A percentile compares a stretch with the other conserved stretches of the same genome.
Conservation (phyloP, 83 land plant genomes). For the Picea abies region DNA sequence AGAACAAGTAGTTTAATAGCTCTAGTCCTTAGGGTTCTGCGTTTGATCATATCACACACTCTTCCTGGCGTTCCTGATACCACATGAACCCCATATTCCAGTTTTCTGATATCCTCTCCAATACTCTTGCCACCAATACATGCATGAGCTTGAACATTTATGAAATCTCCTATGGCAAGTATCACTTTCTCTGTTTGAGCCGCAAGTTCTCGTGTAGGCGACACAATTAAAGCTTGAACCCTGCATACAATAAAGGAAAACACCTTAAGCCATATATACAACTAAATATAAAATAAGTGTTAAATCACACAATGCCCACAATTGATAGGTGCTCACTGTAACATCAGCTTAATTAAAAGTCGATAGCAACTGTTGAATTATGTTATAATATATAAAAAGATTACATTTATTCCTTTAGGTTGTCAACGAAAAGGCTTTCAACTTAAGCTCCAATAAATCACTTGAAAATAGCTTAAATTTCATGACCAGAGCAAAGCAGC, state of each 20-base stretch:
- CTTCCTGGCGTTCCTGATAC: constrained; percentile 99
- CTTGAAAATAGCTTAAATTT: no score
- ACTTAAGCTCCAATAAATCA: no score
- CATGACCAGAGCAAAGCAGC: no score
- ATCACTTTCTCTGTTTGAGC: constrained; percentile 88
- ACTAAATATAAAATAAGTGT: no score
- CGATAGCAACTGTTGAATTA: no score
- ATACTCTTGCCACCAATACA: constrained; percentile 95
- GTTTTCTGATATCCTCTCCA: constrained; percentile 91
- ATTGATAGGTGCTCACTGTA: no score
- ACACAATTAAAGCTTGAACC: constrained; percentile 92
- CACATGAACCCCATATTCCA: constrained; percentile 96
- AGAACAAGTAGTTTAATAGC: constrained; percentile 85
- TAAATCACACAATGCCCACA: no score
- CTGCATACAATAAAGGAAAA: constrained; percentile 28
- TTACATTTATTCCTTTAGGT: no score
- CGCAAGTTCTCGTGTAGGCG: constrained; percentile 95
- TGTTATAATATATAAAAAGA: no score
- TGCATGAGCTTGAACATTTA: constrained; percentile 87
- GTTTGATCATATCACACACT: constrained; percentile 98
- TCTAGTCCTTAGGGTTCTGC: constrained; percentile 90
- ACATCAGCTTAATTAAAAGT: no score
- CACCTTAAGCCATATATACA: no score
- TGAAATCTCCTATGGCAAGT: constrained; percentile 78
- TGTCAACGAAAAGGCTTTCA: no score